phyloP scores from a whole-genome alignment of 192 early-diverging fungal genomes.

The Paraglomus brasilianum region DNA sequence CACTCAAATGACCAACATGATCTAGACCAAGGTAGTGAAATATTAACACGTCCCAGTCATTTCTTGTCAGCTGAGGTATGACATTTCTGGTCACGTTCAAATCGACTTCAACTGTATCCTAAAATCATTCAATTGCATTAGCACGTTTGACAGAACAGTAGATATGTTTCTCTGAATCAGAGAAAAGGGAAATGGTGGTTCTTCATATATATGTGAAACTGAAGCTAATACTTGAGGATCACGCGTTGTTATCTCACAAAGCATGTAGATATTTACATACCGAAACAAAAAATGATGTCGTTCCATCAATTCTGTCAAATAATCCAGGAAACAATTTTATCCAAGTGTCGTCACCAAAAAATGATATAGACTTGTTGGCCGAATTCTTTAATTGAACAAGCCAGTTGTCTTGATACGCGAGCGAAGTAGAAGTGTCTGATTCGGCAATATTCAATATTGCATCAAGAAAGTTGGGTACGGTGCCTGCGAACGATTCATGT shows the following conservation, averaged over 20 bases:
- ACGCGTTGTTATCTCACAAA: background rate
- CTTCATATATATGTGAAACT: background rate
- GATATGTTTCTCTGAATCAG: background rate
- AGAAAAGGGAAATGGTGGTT: background rate
- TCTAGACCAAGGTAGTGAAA: slow-evolving; percentile 83
- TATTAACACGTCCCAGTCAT: slow-evolving; percentile 70
- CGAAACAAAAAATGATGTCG: slow-evolving; percentile 65
- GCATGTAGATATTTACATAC: slow-evolving; percentile 57
- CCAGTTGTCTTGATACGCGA: slow-evolving; percentile 73
- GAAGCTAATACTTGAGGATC: background rate
- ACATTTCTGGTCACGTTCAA: slow-evolving; percentile 71
- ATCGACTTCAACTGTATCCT: slow-evolving; percentile 78
- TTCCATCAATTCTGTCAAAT: slow-evolving; percentile 61
- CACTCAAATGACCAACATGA: slow-evolving; percentile 76
- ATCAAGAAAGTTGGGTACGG: slow-evolving; percentile 79
- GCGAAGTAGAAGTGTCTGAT: slow-evolving; percentile 60
- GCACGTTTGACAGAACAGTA: background rate
- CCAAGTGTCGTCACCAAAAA: slow-evolving; percentile 98
- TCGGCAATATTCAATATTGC: slow-evolving; percentile 81
- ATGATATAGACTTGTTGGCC: slow-evolving; percentile 57
- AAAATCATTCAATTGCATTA: slow-evolving; percentile 22
- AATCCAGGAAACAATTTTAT: slow-evolving; percentile 75
- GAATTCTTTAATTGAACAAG: slow-evolving; percentile 55
- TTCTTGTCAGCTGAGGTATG: slow-evolving; percentile 49
- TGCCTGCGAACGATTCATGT: slow-evolving; percentile 36